These are phyloP conservation scores for Hawksworthiomyces lignivorus DNA, from an alignment of 2,329 filamentous ascomycete species.

Conservation along the genomic window DNA sequence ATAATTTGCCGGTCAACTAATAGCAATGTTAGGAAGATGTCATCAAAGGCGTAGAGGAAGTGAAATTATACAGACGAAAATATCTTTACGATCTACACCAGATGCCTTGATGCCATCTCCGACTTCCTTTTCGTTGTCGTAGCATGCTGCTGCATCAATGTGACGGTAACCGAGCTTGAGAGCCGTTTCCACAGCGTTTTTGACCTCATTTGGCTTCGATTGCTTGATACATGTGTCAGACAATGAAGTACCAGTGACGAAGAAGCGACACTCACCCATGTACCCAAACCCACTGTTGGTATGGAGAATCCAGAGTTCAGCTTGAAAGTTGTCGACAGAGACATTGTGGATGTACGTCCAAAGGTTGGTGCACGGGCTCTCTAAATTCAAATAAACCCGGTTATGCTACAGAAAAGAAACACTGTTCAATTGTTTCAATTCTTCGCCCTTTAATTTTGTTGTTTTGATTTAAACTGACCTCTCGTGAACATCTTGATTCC, in stretches of 20 bases:
- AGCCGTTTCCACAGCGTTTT: conserved; percentile 52
- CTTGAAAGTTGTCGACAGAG: conserved; percentile 11
- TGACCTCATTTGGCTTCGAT: conserved; percentile 12
- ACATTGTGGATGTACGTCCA: conserved; percentile 14
- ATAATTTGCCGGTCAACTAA: conserved; percentile 40
- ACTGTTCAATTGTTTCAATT: no score
- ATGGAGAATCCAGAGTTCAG: conserved; percentile 20
- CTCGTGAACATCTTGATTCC: no score
- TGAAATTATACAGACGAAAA: conserved; percentile 39
- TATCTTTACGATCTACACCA: conserved; percentile 52
- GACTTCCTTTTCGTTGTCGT: conserved; percentile 59
- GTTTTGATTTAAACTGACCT: no score
- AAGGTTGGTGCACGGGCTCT: no score
- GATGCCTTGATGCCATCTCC: conserved; percentile 51
- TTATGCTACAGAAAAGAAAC: neutral
- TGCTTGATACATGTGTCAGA: neutral
- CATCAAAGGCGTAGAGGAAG: no score
- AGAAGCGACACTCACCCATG: conserved; percentile 20
- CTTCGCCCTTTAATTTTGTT: no score
- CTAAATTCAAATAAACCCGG: no score
- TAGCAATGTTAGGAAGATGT: no score
- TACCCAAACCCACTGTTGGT: conserved; percentile 32
- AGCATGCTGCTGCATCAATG: conserved; percentile 48
- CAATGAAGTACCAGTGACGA: neutral
- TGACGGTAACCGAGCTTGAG: conserved; percentile 47